A percentile compares a stretch with the other conserved stretches of the same genome.
phyloP scores from a whole-genome alignment of 2,329 filamentous ascomycete species.

The Cladosporium austrohemisphaericum region DNA sequence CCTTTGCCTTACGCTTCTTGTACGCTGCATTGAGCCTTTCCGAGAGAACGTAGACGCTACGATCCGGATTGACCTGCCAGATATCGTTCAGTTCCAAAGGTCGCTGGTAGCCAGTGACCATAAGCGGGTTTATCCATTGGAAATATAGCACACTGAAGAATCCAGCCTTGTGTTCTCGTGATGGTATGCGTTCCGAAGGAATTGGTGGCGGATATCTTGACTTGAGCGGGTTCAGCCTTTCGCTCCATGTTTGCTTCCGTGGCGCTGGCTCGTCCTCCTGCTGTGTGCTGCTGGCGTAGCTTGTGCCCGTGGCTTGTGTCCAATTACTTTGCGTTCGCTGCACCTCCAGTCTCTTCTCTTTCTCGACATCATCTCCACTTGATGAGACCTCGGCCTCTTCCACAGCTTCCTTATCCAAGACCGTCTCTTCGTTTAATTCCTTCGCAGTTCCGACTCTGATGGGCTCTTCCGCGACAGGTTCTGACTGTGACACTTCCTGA shows the following conservation, averaged over 20 bases:
- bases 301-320: constrained; percentile 33
- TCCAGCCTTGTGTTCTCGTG: constrained; percentile 67
- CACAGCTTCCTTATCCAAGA: constrained; percentile 28
- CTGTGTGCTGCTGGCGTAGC: constrained; percentile 23
- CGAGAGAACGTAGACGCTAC: constrained; percentile 68
- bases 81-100: constrained; percentile 80
- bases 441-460: constrained; percentile 33
- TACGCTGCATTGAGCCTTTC: constrained; percentile 61
- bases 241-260: constrained; percentile 59
- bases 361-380: constrained; percentile 18
- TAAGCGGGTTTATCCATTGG: constrained; percentile 85
- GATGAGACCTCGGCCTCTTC: constrained; percentile 18
- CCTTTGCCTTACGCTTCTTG: constrained; percentile 57
- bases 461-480: constrained; percentile 40
- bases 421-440: constrained; percentile 33
- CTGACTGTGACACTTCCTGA: constrained; percentile 27
- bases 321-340: constrained; percentile 31
- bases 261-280: constrained; percentile 22
- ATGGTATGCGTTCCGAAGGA: constrained; percentile 52
- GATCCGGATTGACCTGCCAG: constrained; percentile 79
- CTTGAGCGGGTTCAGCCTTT: constrained; percentile 49
- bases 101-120: constrained; percentile 81
- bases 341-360: constrained; percentile 18
- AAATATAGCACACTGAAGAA: constrained; percentile 77
- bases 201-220: constrained; percentile 52